Evolutionary conservation across 345 rosid genomes (phyloP), one percentile per base, ranked within the genome.

Genomic region (Carallia pectinifolia): DNA sequence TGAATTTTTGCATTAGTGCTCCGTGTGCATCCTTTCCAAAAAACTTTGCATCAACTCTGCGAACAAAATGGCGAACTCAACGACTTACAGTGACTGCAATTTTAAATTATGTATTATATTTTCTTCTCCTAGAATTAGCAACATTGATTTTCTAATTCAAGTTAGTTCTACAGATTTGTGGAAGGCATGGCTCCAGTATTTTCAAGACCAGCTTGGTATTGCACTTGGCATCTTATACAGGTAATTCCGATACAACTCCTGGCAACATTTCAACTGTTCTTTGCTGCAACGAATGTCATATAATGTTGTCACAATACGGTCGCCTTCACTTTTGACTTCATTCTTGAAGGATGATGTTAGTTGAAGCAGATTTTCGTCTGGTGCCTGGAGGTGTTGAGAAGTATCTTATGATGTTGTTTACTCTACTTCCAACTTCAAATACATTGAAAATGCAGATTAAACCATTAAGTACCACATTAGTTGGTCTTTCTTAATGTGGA

Each of bases 181-280:
- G 99, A 95, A 79, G 99, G 99, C 31, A 95, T 95, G 99, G 99
- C 99, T 78, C 99, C 99, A 0, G 99, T 95, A 64, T 92, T 95
- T 79, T 92, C 99, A 16, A 90, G 98, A 80, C 76, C 97, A 77
- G 98, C 99, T 66, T 95, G 99, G 99, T 88, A 85, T 75, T 95
- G 99, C 81, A 84, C 99, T 68, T 95, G 99, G 99, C 96, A 95
- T 84, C 96, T 95, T 30, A 92, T 95, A 81, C 99, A 95, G 94
- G 99, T 95, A 82, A 71, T 19, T 18, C 10, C 27, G 18, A 54
- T 48, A 10, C 29, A 56, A 19, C 34, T 10, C 15, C 15, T 12
- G 15, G 1, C 34, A 10, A 56, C 50, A 12, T 44, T 56, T 27
- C 60, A 2, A 6, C 27, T 23, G 6, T 17, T 8, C 29, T 4